Evolutionary conservation across 2,329 filamentous ascomycete genomes (phyloP).

Genomic region (Drechslerella coelobrocha): DNA sequence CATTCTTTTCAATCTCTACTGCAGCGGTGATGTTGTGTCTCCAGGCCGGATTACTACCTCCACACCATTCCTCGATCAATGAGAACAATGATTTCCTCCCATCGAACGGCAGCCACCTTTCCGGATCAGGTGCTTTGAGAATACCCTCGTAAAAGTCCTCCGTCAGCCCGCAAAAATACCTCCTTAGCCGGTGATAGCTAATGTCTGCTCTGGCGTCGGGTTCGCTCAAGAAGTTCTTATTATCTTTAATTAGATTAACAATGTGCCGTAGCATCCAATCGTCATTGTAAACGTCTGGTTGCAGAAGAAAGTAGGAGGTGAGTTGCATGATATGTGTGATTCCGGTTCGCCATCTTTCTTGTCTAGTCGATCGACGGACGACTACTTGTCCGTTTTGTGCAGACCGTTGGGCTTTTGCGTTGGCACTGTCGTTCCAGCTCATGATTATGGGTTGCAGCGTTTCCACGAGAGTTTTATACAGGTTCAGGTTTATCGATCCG

Average conservation of each 20-base stretch:
- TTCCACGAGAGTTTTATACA: constrained; percentile 89
- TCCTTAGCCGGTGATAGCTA: constrained; percentile 88
- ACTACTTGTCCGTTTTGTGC: constrained; percentile 58
- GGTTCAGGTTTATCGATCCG: constrained; percentile 91
- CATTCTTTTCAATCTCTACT: constrained; percentile 96
- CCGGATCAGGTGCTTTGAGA: constrained; percentile 78
- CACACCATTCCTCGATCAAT: constrained; percentile 95
- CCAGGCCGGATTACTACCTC: constrained; percentile 92
- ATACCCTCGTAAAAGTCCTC: constrained; percentile 93
- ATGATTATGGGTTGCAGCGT: constrained; percentile 82
- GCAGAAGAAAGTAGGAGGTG: constrained; percentile 84
- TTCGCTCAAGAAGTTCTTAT: constrained; percentile 94
- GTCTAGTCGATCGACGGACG: constrained; percentile 79
- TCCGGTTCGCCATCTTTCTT: constrained; percentile 86
- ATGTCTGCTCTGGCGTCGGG: constrained; percentile 92
- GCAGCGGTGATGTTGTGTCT: constrained; percentile 78
- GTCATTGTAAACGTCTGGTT: constrained; percentile 78
- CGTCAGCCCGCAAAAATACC: constrained; percentile 91
- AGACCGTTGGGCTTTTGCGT: constrained; percentile 83
- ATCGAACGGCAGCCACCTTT: constrained; percentile 97
- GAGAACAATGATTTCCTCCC: constrained; percentile 93
- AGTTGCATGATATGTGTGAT: constrained; percentile 96
- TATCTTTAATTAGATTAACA: constrained; percentile 85
- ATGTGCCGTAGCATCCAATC: constrained; percentile 91
- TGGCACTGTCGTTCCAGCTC: constrained; percentile 74